A percentile compares a stretch with the other conserved stretches of the same genome.
Conservation (phyloP, 2,329 filamentous ascomycete species). For the Neoascochyta sp. region DNA sequence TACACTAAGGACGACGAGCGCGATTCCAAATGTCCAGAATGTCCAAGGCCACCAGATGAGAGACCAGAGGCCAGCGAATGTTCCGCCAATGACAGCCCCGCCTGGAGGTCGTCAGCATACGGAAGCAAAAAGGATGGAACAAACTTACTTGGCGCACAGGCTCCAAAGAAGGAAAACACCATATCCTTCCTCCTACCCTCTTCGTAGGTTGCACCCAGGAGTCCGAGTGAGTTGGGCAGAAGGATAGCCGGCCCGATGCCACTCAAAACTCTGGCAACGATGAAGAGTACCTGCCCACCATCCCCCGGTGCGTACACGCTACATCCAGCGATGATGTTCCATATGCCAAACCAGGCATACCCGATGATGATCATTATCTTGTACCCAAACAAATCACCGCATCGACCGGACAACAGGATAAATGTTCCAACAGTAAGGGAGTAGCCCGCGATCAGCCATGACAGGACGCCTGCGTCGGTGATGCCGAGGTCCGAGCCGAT, state of each 20-base stretch:
- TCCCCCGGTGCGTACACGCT: conserved; percentile 35
- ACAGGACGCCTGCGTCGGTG: conserved; percentile 40
- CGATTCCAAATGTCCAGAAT: conserved; percentile 46
- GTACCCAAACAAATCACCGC: conserved; percentile 51
- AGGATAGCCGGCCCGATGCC: conserved; percentile 60
- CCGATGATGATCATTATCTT: conserved; percentile 50
- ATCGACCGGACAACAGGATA: conserved; percentile 48
- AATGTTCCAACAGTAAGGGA: conserved; percentile 50
- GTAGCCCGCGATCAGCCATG: conserved; percentile 50
- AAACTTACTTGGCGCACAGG: conserved; percentile 42
- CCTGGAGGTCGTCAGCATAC: conserved; percentile 13
- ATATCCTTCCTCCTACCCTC: conserved; percentile 58
- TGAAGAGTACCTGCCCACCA: conserved; percentile 35
- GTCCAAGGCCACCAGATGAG: conserved; percentile 53
- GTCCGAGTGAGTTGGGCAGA: conserved; percentile 61
- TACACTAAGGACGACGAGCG: conserved; percentile 37
- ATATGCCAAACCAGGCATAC: conserved; percentile 49
- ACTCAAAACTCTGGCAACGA: conserved; percentile 35
- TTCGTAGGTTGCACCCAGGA: conserved; percentile 57
- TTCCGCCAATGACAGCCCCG: conserved; percentile 42
- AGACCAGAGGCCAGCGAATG: conserved; percentile 42
- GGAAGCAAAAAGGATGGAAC: not conserved
- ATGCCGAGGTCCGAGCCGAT: conserved; percentile 43
- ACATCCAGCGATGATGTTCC: conserved; percentile 46
- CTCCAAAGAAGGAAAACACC: conserved; percentile 54